These are phyloP conservation scores for Phaeosphaeriaceae sp. DNA, from an alignment of 2,329 filamentous ascomycete species.

Conservation along the genomic window DNA sequence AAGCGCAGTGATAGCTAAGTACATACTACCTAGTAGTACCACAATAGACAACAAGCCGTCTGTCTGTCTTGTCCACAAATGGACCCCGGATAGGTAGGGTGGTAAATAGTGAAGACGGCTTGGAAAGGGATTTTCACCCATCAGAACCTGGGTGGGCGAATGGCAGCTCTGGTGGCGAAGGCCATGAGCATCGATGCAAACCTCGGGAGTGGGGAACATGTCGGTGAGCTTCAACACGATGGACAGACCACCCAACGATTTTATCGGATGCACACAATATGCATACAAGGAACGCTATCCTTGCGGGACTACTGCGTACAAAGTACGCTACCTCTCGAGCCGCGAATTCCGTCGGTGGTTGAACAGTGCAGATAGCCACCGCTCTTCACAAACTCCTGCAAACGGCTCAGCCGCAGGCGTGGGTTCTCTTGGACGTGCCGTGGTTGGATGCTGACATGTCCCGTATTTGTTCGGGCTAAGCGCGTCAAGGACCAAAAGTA, in stretches of 20 bases:
- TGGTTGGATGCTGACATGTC: slow-evolving; percentile 17
- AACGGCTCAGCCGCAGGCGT: slow-evolving; percentile 39
- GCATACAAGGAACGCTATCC: slow-evolving; percentile 23
- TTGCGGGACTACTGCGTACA: slow-evolving; percentile 10
- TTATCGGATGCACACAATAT: slow-evolving; percentile 35
- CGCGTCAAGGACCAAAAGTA: slow-evolving; percentile 23
- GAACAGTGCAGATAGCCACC: slow-evolving; percentile 23
- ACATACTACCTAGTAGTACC: too few relatives aligned
- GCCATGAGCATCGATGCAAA: neutral
- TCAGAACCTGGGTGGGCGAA: neutral
- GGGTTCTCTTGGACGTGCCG: slow-evolving; percentile 17
- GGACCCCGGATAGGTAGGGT: too few relatives aligned
- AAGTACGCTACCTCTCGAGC: slow-evolving; percentile 1
- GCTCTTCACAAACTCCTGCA: slow-evolving; percentile 34
- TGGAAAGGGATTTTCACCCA: neutral
- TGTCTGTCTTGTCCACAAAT: too few relatives aligned
- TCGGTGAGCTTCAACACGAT: slow-evolving; percentile 31
- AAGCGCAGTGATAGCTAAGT: too few relatives aligned
- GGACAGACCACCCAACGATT: slow-evolving; percentile 19
- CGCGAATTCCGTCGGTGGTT: slow-evolving; percentile 12
- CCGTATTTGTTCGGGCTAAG: slow-evolving; percentile 27
- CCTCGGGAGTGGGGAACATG: slow-evolving; percentile 9
- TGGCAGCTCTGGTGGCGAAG: neutral
- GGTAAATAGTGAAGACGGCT: too few relatives aligned
- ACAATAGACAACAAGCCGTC: too few relatives aligned